Conservation (phyloP, 306 rosid genomes). For the Cyclanthera cordifolia region DNA sequence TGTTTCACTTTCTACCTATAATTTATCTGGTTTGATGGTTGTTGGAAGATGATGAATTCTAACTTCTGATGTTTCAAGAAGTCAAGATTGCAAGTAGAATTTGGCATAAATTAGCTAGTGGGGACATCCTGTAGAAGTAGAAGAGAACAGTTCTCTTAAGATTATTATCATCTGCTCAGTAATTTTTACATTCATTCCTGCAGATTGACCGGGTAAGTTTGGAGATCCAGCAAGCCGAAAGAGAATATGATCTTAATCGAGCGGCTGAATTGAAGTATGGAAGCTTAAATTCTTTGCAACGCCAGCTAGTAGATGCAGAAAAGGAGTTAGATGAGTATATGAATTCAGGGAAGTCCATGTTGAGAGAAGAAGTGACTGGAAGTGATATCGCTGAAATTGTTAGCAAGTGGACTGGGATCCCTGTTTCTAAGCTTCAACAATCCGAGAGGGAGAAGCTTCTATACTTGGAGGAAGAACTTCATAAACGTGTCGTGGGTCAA, state of each 20-base stretch:
- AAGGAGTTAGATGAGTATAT: slow-evolving; percentile 78
- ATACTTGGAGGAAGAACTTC: slow-evolving; percentile 87
- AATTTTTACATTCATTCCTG: slow-evolving; percentile 11
- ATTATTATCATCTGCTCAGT: background rate
- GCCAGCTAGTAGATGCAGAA: slow-evolving; percentile 69
- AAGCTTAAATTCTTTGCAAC: slow-evolving; percentile 78
- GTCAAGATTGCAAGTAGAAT: background rate
- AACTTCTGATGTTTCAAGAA: background rate
- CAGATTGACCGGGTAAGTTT: slow-evolving; percentile 92
- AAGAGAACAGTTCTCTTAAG: background rate
- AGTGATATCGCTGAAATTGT: slow-evolving; percentile 88
- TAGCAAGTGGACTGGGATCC: slow-evolving; percentile 98
- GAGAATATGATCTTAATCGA: slow-evolving; percentile 93
- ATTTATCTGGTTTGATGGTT: background rate
- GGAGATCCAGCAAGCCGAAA: slow-evolving; percentile 94
- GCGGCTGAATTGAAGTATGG: slow-evolving; percentile 97
- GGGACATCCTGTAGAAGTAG: background rate
- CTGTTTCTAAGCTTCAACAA: slow-evolving; percentile 88
- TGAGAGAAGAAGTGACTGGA: slow-evolving; percentile 90
- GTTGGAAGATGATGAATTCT: background rate
- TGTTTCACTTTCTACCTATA: background rate
- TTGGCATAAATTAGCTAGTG: background rate
- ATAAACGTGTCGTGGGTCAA: slow-evolving; percentile 92
- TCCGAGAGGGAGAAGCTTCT: slow-evolving; percentile 80
- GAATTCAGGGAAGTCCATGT: slow-evolving; percentile 89